A percentile compares a stretch with the other conserved stretches of the same genome.
These are phyloP conservation scores for Ceratobasidium sp. DNA, from an alignment of 1,284 basidiomycete genomes.

Conservation along the genomic window DNA sequence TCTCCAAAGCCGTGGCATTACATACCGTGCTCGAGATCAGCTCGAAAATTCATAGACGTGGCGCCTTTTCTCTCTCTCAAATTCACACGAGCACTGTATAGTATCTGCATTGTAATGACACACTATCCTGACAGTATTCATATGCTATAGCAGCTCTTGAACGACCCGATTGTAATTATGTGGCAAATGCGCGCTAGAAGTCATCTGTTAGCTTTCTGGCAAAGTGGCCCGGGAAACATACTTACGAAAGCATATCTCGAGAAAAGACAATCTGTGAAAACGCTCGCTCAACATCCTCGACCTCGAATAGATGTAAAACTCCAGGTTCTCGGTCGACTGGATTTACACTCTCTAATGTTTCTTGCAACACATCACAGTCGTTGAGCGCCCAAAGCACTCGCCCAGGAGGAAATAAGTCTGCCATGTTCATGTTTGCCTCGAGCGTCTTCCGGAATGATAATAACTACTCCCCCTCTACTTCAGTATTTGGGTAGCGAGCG, in stretches of 20 bases:
- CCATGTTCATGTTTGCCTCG: conserved; percentile 82
- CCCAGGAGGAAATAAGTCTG: conserved; percentile 79
- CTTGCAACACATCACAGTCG: conserved; percentile 67
- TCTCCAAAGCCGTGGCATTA: conserved; percentile 75
- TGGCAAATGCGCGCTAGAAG: conserved; percentile 64
- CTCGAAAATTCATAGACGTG: conserved; percentile 29
- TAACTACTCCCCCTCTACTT: conserved; percentile 58
- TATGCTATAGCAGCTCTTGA: conserved; percentile 60
- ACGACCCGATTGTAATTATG: conserved; percentile 70
- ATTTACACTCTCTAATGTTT: conserved; percentile 51
- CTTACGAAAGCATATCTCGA: conserved; percentile 76
- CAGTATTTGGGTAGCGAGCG: conserved; percentile 1
- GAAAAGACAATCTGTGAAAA: conserved; percentile 84
- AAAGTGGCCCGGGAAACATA: not conserved
- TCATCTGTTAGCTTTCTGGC: not conserved
- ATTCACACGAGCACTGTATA: not conserved
- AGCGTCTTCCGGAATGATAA: conserved; percentile 79
- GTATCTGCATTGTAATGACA: conserved; percentile 12
- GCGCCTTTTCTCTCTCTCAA: not conserved
- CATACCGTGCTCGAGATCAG: conserved; percentile 79
- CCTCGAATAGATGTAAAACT: conserved; percentile 64
- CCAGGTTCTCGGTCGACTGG: conserved; percentile 30
- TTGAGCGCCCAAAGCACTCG: conserved; percentile 79
- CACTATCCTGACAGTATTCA: not conserved
- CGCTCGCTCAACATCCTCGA: conserved; percentile 73